Evolutionary conservation across 2,329 filamentous ascomycete species (phyloP), one percentile per base, ranked within the genome.

Genomic region (Ophiocordyceps camponoti-floridani): DNA sequence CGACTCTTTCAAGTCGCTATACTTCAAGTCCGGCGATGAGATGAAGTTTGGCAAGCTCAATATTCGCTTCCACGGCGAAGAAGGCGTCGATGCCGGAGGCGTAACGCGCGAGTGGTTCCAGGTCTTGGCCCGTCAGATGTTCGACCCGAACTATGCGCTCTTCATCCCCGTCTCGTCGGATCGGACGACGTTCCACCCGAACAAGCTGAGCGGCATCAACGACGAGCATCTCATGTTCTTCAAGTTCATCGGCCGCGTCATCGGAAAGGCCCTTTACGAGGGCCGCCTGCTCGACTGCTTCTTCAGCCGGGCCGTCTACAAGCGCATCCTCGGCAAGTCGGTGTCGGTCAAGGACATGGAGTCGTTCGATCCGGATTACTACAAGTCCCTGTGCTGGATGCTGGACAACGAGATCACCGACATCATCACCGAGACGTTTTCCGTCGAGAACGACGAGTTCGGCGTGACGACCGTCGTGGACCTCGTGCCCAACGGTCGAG

Each of bases 311-410:
- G 93, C 93, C 13, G 89, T 98, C 44, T 98, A 98, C 73, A 96
- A 96, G 69, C 83, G 86, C 52, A 95, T 98, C 51, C 76, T 98
- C 27, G 85, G 91, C 58, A 94, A 93, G 61, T 78, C 85, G 4
- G 89, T 96, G 38, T 95, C 88, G 9, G 83, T 98, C 62, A 98
- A 98, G 68, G 91, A 98, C 56, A 96, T 98, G 87, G 91, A 98
- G 63, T 95, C 88, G 19, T 83, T 98, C 49, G 91, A 98, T 60
- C 80, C 94, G 4, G 89, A 98, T 56, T 98, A 98, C 67, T 95
- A 96, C 76, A 98, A 96, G 63, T 96, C 89, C 13, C 73, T 98
- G 19, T 78, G 91, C 48, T 98, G 93, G 93, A 96, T 98, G 79
- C 72, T 96, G 47, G 85, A 94, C 59, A 96, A 98, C 56, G 89